These are phyloP conservation scores for Zygotorulaspora chibaensis DNA, from an alignment of 805 yeast genomes.

Conservation along the genomic window DNA sequence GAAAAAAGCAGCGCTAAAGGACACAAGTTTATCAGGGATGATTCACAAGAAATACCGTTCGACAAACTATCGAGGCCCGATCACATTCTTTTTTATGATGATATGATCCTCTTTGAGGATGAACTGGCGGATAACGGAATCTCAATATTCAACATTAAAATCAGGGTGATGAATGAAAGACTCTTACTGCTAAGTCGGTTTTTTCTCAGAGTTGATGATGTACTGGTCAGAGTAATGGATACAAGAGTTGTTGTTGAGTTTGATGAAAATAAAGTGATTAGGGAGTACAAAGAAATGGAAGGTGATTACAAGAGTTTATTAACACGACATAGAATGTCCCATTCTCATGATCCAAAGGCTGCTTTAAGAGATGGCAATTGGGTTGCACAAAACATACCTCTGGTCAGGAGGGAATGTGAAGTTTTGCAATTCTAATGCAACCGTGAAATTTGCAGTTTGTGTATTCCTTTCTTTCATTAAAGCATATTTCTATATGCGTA, in stretches of 20 bases:
- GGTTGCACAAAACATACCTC: slow-evolving; percentile 64
- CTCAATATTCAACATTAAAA: slow-evolving; percentile 67
- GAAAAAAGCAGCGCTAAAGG: slow-evolving; percentile 11
- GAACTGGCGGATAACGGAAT: slow-evolving; percentile 97
- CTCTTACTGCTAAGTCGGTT: slow-evolving; percentile 69
- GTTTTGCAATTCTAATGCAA: slow-evolving; percentile 17
- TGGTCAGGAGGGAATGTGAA: slow-evolving; percentile 38
- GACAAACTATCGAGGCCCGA: slow-evolving; percentile 67
- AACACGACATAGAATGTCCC: slow-evolving; percentile 39
- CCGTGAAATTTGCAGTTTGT: not conserved
- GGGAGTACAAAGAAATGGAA: slow-evolving; percentile 76
- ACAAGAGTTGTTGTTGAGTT: slow-evolving; percentile 76
- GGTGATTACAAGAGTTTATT: slow-evolving; percentile 47
- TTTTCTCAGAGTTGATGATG: slow-evolving; percentile 87
- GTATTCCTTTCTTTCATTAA: not conserved
- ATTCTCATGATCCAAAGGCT: slow-evolving; percentile 64
- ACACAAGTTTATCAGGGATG: slow-evolving; percentile 24
- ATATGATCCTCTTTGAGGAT: slow-evolving; percentile 84
- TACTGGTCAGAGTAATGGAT: slow-evolving; percentile 76
- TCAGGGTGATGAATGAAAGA: slow-evolving; percentile 85
- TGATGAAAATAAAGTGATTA: slow-evolving; percentile 50
- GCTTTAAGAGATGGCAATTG: slow-evolving; percentile 78
- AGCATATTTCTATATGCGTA: not conserved
- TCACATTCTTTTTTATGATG: slow-evolving; percentile 86
- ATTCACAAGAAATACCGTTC: slow-evolving; percentile 54